These are phyloP conservation scores for Platanus orientalis DNA, from an alignment of 164 flowering plant species.

Conservation along the genomic window DNA sequence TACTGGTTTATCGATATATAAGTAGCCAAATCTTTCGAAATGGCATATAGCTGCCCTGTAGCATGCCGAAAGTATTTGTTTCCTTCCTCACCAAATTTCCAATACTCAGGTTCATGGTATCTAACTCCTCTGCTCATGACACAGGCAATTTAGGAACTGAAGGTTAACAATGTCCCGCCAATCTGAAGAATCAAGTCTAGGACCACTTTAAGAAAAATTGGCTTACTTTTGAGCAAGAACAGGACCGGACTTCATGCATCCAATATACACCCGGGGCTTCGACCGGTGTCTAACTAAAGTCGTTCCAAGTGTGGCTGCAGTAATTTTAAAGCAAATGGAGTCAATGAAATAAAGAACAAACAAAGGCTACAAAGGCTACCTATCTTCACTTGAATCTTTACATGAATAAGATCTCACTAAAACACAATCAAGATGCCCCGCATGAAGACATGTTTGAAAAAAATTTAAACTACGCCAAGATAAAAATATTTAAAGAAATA, in stretches of 20 bases:
- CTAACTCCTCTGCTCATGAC: conserved; percentile 47
- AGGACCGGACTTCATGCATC: conserved; percentile 90
- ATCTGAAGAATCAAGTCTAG: neutral
- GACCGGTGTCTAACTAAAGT: conserved; percentile 36
- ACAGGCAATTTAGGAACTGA: neutral
- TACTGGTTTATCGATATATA: conserved; percentile 58
- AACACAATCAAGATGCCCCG: neutral
- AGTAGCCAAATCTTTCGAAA: conserved; percentile 63
- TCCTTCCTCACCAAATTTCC: conserved; percentile 72
- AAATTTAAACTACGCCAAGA: neutral
- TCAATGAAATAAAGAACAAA: neutral
- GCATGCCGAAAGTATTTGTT: conserved; percentile 79
- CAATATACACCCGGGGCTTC: conserved; percentile 61
- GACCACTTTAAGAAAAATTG: neutral
- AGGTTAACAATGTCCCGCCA: neutral
- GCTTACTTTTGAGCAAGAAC: conserved; percentile 63
- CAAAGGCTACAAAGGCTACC: neutral
- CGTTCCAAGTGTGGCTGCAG: conserved; percentile 50
- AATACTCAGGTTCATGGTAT: conserved; percentile 73
- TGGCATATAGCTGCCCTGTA: conserved; percentile 72
- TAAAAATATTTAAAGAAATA: no score
- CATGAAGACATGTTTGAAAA: no score
- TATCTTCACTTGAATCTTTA: no score
- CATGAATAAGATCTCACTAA: neutral
- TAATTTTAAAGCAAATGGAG: neutral